Evolutionary conservation across 2,329 filamentous ascomycete species (phyloP), one percentile per base, ranked within the genome.

Genomic region (Torrubiella hemipterigena): DNA sequence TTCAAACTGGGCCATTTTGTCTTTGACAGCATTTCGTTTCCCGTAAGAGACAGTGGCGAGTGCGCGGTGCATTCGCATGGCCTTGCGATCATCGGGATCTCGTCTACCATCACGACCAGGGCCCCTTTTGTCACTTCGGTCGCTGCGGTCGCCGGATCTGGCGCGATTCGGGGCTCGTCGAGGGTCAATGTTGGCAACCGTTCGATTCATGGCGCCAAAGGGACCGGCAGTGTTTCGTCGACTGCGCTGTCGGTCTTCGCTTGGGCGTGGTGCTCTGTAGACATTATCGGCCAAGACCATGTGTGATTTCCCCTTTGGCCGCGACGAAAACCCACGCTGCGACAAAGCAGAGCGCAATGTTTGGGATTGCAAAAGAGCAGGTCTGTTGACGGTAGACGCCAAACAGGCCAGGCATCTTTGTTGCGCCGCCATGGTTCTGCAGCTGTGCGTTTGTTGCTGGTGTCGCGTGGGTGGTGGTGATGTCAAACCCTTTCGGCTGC

Each of bases 21-120:
- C 57, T 50, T 70, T 70, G 37, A 71, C 55, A 5, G 48, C 52
- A 33, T 57, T 55, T 33, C 75, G 67, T 43, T 74, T 71, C 22
- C 73, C 73, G 50, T 95, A 95, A 0, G 84, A 73, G 5, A 96
- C 66, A 4, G 77, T 73, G 3, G 82, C 64, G 40, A 96, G 62
- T 3, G 81, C 68, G 31, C 77, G 75, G 52, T 95, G 89, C 89
- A 96, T 96, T 60, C 93, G 94, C 54, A 96, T 65, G 5, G 89
- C 87, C 51, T 93, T 87, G 55, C 50, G 63, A 54, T 56, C 48
- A 40, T 56, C 52, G 27, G 36, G 43, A 23, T 40, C 39, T 30
- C 42, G 43, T 61, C 51, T 58, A 42, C 58, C 47, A 35, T 48
- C 39, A n/a, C n/a, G n/a, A n/a, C n/a, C n/a, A 38, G 53, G 47